phyloP scores from a whole-genome alignment of 805 yeast species.

The Myxozyma sirexii region DNA sequence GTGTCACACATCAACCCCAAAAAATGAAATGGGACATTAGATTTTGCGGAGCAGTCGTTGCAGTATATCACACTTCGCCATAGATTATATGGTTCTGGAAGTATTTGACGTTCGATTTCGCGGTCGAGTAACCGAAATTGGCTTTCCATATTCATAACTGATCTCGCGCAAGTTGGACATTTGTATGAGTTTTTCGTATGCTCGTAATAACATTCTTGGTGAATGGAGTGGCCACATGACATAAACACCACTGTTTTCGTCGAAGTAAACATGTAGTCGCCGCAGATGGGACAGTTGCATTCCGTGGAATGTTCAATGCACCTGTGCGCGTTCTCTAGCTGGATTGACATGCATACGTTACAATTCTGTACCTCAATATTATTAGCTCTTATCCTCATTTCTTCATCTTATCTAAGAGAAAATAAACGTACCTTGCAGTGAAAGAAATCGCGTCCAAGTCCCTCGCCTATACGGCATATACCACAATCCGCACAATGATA shows the following conservation, averaged over 20 bases:
- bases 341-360: slow-evolving; percentile 83
- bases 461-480: slow-evolving; percentile 86
- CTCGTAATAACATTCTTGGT: slow-evolving; percentile 79
- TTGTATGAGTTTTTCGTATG: slow-evolving; percentile 74
- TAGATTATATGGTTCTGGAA: slow-evolving; percentile 75
- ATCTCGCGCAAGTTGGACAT: slow-evolving; percentile 87
- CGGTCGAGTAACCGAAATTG: slow-evolving; percentile 84
- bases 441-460: slow-evolving; percentile 84
- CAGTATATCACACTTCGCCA: slow-evolving; percentile 80
- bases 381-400: neutral
- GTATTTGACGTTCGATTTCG: slow-evolving; percentile 72
- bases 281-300: slow-evolving; percentile 91
- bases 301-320: slow-evolving; percentile 88
- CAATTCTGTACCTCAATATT: slow-evolving; percentile 54
- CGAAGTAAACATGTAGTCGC: slow-evolving; percentile 85
- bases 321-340: slow-evolving; percentile 71
- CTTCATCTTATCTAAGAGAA: neutral
- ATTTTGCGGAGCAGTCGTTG: slow-evolving; percentile 85
- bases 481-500: slow-evolving; percentile 94
- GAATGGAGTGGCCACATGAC: slow-evolving; percentile 94
- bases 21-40: slow-evolving; percentile 74
- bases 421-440: slow-evolving; percentile 65
- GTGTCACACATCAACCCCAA: slow-evolving; percentile 85
- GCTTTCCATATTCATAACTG: slow-evolving; percentile 84
- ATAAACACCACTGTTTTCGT: slow-evolving; percentile 83